These are phyloP conservation scores for Pseudoscleropodium purum DNA, from an alignment of 225 moss, liverwort and hornwort genomes.

Conservation along the genomic window DNA sequence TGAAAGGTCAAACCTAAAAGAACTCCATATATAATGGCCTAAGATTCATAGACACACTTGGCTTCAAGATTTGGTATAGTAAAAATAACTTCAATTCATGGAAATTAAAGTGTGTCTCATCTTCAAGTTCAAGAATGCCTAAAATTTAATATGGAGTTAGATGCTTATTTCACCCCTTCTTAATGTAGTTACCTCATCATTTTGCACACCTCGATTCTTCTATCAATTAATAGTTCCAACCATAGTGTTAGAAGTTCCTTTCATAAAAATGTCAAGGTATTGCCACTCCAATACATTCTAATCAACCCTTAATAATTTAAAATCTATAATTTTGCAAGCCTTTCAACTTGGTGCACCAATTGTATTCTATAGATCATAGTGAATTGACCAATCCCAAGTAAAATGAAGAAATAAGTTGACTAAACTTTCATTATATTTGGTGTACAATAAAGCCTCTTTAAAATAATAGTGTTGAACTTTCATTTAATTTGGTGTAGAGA, in stretches of 20 bases:
- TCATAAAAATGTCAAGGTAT: not conserved
- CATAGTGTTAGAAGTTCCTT: rapidly evolving
- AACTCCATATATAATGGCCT: no score
- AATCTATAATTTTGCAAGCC: not conserved
- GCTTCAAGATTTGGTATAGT: not conserved
- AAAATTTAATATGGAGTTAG: no score
- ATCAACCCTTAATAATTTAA: not conserved
- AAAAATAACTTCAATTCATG: not conserved
- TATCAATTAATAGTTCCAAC: not conserved
- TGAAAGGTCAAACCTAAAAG: no score
- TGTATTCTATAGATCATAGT: not conserved
- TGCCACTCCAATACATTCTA: rapidly evolving
- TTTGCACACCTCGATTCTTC: not conserved
- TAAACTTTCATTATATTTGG: not conserved
- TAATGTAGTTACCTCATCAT: not conserved
- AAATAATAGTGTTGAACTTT: no score
- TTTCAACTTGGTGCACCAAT: not conserved
- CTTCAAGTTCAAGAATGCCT: no score
- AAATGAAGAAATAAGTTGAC: not conserved
- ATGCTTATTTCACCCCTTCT: not conserved
- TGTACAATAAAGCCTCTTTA: rapidly evolving
- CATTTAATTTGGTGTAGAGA: no score
- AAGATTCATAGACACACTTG: no score
- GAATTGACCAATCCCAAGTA: not conserved
- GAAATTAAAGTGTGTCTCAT: not conserved